phyloP scores from a whole-genome alignment of 768 basidiomycete genomes.

The Lactarius akahatsu region DNA sequence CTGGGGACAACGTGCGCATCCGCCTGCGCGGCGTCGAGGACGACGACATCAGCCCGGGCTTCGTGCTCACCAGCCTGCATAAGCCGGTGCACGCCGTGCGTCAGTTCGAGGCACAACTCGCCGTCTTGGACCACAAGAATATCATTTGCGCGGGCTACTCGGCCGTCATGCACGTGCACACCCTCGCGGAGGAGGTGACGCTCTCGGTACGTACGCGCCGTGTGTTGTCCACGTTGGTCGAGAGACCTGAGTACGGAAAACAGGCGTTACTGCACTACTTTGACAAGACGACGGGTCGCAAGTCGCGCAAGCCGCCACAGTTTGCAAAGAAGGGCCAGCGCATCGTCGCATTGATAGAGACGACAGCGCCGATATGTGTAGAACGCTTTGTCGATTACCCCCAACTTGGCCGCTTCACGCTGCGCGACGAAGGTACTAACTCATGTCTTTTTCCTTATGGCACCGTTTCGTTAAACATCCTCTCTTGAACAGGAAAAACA shows the following conservation, averaged over 20 bases:
- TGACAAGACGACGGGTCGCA: constrained; percentile 93
- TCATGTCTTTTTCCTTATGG: constrained; percentile 23
- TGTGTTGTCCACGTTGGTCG: neutral
- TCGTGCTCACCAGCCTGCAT: constrained; percentile 78
- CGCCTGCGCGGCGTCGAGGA: constrained; percentile 91
- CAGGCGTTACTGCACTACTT: constrained; percentile 94
- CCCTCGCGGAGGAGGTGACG: constrained; percentile 89
- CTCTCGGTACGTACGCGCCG: constrained; percentile 58
- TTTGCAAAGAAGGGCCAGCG: constrained; percentile 95
- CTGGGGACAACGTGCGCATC: constrained; percentile 94
- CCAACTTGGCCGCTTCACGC: constrained; percentile 93
- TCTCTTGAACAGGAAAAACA: constrained; percentile 61
- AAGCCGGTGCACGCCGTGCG: constrained; percentile 87
- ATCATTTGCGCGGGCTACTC: constrained; percentile 97
- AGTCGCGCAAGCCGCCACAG: constrained; percentile 95
- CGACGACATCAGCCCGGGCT: constrained; percentile 93
- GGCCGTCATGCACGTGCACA: constrained; percentile 95
- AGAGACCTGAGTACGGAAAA: neutral
- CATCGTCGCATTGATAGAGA: constrained; percentile 88
- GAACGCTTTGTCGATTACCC: constrained; percentile 89
- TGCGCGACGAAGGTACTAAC: constrained; percentile 85
- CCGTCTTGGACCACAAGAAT: constrained; percentile 95
- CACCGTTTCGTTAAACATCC: neutral
- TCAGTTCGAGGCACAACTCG: constrained; percentile 94
- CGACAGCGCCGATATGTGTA: constrained; percentile 76